Evolutionary conservation across 108 stramenopile species (phyloP), one percentile per base, ranked within the genome.

Genomic region (Cyclotella atomus): DNA sequence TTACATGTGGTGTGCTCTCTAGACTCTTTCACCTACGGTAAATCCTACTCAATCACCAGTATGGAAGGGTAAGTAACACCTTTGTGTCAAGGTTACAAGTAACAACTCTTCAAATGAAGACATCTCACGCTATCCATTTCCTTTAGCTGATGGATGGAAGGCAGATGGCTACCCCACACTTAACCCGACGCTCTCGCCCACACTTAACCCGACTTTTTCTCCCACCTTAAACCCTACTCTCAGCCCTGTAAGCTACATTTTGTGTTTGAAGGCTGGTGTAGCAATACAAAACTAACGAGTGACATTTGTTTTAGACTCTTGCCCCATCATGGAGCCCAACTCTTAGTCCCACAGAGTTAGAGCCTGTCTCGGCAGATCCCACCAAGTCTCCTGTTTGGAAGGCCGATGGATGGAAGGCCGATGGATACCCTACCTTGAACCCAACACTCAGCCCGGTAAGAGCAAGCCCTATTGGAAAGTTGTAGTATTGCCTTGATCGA

Each of bases 341-440:
- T n/a, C n/a, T n/a, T n/a, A n/a, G n/a, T n/a, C 38, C 38, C 38
- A 41, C 38, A 41, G 12, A 41, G 12, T 9, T 12, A 9, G 38
- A 41, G 6, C 38, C 38, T 41, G 12, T 41, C 38, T 41, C 38
- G 38, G 9, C 38, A 9, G 38, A 41, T 49, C 47, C 47, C 16
- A 49, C 47, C 47, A 57, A 9, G 29, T 57, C 56, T 57, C 56
- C 56, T 32, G 56, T 32, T 6, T 57, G 56, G 56, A 57, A 57
- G 56, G 56, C 29, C 30, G 56, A 57, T 32, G 28, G 29, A 12
- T 57, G 56, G 56, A 57, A 32, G 30, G 10, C 56, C 0, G 56
- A 57, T 57, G 56, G 56, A 17, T 30, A 57, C 29, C 56, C 56
- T n/a, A 57, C 56, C 12, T 30, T 57, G 56, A 30, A 28, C 2